These are phyloP conservation scores for Ettlia oleoabundans DNA, from an alignment of 139 green algal species.

Conservation along the genomic window DNA sequence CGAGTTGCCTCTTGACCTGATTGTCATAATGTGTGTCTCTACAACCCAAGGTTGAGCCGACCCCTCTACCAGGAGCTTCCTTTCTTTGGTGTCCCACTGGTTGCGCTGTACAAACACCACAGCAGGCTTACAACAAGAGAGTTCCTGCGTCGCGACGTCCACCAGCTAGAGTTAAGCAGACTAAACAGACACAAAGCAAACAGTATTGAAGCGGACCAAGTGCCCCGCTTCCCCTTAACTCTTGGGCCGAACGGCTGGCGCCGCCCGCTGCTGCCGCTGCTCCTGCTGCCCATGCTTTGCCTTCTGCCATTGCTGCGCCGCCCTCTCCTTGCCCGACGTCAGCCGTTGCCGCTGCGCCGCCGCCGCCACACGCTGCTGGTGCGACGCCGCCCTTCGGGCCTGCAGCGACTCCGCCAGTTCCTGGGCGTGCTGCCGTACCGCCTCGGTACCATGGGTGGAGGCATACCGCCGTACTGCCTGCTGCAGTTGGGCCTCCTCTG, in stretches of 20 bases:
- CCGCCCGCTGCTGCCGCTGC: neutral
- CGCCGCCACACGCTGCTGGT: neutral
- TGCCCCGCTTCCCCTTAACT: neutral
- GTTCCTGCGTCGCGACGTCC: too few relatives aligned
- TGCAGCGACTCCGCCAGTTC: too few relatives aligned
- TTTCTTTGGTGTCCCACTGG: too few relatives aligned
- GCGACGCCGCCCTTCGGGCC: too few relatives aligned
- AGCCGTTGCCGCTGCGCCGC: neutral
- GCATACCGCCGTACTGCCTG: constrained; percentile 27
- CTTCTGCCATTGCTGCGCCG: neutral
- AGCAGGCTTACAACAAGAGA: too few relatives aligned
- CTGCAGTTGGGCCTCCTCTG: constrained; percentile 41
- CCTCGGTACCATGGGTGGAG: constrained; percentile 1
- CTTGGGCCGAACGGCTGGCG: neutral
- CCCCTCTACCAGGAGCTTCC: too few relatives aligned
- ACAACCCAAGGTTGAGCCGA: too few relatives aligned
- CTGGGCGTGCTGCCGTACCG: constrained; percentile 1
- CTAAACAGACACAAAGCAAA: too few relatives aligned
- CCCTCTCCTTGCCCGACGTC: too few relatives aligned
- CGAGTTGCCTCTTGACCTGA: too few relatives aligned
- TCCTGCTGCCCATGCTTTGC: neutral
- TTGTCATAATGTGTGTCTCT: too few relatives aligned
- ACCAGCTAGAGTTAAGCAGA: too few relatives aligned
- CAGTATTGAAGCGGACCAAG: neutral
- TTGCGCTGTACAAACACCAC: neutral